A percentile compares a stretch with the other conserved stretches of the same genome.
phyloP scores from a whole-genome alignment of 2,329 filamentous ascomycete genomes.

The Apiospora pterosperma region DNA sequence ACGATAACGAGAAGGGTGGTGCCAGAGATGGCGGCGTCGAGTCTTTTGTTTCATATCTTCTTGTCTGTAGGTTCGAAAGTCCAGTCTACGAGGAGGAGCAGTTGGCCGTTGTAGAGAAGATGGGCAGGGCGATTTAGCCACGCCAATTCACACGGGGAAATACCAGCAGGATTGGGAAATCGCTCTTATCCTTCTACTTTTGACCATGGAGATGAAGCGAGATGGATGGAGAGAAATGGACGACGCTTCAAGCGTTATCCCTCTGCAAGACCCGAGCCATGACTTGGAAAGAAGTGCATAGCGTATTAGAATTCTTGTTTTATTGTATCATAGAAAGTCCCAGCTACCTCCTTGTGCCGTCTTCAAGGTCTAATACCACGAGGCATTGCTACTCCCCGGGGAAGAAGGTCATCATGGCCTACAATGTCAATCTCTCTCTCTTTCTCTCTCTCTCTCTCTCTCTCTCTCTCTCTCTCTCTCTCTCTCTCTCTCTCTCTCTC shows the following conservation, averaged over 20 bases:
- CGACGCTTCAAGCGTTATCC: neutral
- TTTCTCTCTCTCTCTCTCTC: neutral
- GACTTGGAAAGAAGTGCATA: neutral
- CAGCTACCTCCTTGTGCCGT: no score
- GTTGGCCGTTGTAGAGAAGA: no score
- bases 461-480: neutral
- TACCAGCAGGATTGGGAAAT: neutral
- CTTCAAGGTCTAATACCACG: no score
- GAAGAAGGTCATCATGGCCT: neutral
- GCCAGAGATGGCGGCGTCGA: no score
- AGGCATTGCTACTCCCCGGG: neutral
- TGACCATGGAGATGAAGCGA: neutral
- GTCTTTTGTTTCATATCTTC: neutral
- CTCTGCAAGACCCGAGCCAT: no score
- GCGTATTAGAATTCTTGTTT: neutral
- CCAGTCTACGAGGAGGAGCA: no score
- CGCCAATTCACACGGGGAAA: neutral
- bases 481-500: neutral
- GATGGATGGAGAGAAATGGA: neutral
- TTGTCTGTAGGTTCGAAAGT: neutral
- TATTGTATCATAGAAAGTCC: neutral
- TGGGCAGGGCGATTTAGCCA: neutral
- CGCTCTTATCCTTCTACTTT: neutral
- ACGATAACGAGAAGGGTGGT: conserved; percentile 2
- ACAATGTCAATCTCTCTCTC: neutral